Evolutionary conservation across 108 stramenopile species (phyloP).

Genomic region (Cyclotella sp.): DNA sequence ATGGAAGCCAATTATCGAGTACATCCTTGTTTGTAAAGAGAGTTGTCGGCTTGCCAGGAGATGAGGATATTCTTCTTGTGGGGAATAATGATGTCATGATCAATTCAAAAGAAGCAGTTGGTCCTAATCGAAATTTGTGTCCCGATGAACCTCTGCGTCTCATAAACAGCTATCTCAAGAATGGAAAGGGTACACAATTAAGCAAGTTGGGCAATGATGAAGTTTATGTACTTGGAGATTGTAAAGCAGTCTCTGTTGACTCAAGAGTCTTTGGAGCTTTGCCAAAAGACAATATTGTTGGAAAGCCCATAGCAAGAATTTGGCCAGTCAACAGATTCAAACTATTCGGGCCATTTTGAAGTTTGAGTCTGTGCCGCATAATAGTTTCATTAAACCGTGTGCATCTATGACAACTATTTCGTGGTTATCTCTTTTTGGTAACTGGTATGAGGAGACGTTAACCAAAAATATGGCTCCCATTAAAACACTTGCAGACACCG

Average conservation of each 20-base stretch:
- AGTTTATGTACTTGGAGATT: slow-evolving; percentile 56
- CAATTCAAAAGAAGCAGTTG: slow-evolving; percentile 32
- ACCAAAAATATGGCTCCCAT: no score
- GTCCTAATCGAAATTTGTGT: slow-evolving; percentile 43
- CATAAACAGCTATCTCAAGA: slow-evolving; percentile 42
- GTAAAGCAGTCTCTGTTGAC: slow-evolving; percentile 52
- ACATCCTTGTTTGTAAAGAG: slow-evolving; percentile 54
- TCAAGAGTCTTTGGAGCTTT: slow-evolving; percentile 53
- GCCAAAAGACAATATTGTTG: slow-evolving; percentile 47
- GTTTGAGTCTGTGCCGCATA: no score
- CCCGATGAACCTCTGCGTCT: slow-evolving; percentile 50
- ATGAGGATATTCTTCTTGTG: slow-evolving; percentile 32
- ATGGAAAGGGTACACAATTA: slow-evolving; percentile 45
- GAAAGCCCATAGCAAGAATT: slow-evolving; percentile 46
- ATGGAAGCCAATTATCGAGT: slow-evolving; percentile 40
- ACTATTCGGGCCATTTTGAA: slow-evolving; percentile 30
- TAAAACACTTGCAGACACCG: no score
- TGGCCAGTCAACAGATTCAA: slow-evolving; percentile 51
- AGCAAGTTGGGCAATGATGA: slow-evolving; percentile 32
- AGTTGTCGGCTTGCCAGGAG: slow-evolving; percentile 52
- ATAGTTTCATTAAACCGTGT: no score
- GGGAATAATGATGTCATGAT: slow-evolving; percentile 34
- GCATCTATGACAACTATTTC: no score
- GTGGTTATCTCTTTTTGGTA: no score
- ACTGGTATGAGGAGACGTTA: no score